Evolutionary conservation across 2,329 filamentous ascomycete genomes (phyloP), one percentile per base, ranked within the genome.

Genomic region (Alternaria alternata): DNA sequence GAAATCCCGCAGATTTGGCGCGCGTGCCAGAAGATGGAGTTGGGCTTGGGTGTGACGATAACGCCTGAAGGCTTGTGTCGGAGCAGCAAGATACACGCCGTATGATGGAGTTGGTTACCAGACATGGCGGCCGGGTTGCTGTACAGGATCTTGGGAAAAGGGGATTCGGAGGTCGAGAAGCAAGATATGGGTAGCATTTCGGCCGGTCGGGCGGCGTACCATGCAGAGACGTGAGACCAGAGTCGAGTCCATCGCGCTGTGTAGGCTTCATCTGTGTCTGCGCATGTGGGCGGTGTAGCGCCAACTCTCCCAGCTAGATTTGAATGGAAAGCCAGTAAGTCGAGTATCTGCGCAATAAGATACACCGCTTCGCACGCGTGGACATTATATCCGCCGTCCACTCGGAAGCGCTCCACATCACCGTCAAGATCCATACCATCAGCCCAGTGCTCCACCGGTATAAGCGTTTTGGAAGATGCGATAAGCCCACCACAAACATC

Each of bases 301-400:
- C 53, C 53, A 5, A 75, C 65, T 8, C 67, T 61, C 0, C 65
- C 69, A 32, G 75, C 71, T 32, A 73, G 65, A 1, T 68, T 57
- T 6, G 54, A 52, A 28, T 57, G 58, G 32, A 63, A 65, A 14
- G 61, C 54, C 11, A 77, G 68, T 1, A 77, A 56, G 12, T 77
- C 73, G 5, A 78, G 67, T 2, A 82, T 81, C 57, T 80, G 81
- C 4, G 85, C 82, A 51, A 81, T 84, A 1, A 89, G 79, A 63
- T 85, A 88, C 3, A 88, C 85, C 7, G 86, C 81, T 63, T 85
- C 86, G 65, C 88, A 88, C 32, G 86, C 86, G 62, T 87, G 82
- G 80, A 85, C 86, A 64, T 88, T 86, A 30, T 5, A 83, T 79
- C 41, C 75, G 75, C 5, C 72, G 66, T 5, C 70, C 66, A 16